Conservation (phyloP, 805 yeast genomes). For the Lachancea cidri region DNA sequence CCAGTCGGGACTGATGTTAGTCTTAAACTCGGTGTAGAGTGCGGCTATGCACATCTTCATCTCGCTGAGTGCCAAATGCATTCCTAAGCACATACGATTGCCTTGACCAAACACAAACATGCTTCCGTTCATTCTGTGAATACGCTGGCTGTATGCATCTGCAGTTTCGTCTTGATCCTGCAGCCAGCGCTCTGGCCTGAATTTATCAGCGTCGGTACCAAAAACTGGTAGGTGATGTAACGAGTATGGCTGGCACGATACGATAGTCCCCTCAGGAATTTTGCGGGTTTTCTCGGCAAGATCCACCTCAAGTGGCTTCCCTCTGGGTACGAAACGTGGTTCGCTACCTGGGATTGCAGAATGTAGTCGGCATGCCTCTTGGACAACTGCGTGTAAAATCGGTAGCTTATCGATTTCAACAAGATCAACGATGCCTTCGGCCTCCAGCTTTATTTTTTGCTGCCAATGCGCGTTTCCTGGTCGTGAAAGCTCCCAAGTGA, state of each 20-base stretch:
- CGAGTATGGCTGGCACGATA: constrained; percentile 64
- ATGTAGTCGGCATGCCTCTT: constrained; percentile 58
- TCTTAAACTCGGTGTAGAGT: constrained; percentile 39
- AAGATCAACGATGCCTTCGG: constrained; percentile 21
- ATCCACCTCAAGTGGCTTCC: constrained; percentile 16
- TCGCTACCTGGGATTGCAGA: constrained; percentile 73
- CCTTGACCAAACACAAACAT: constrained; percentile 74
- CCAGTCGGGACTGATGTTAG: constrained; percentile 41
- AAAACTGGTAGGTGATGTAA: constrained; percentile 53
- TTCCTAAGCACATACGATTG: constrained; percentile 68
- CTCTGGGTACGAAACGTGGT: constrained; percentile 47
- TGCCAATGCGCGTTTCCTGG: constrained; percentile 45
- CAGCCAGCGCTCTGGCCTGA: constrained; percentile 64
- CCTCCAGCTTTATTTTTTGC: constrained; percentile 42
- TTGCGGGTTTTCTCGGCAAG: constrained; percentile 17
- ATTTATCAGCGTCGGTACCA: constrained; percentile 43
- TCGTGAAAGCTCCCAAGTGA: constrained; percentile 54
- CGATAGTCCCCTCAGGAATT: constrained; percentile 50
- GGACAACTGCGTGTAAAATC: constrained; percentile 53
- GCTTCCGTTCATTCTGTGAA: constrained; percentile 43
- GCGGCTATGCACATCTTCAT: constrained; percentile 54
- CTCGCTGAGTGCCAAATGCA: constrained; percentile 61
- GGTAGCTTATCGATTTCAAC: constrained; percentile 51
- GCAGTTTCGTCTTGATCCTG: constrained; percentile 33
- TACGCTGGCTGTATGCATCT: constrained; percentile 33